These are phyloP conservation scores for Zymoseptoria ardabiliae DNA, from an alignment of 2,329 filamentous ascomycete species.

Conservation along the genomic window DNA sequence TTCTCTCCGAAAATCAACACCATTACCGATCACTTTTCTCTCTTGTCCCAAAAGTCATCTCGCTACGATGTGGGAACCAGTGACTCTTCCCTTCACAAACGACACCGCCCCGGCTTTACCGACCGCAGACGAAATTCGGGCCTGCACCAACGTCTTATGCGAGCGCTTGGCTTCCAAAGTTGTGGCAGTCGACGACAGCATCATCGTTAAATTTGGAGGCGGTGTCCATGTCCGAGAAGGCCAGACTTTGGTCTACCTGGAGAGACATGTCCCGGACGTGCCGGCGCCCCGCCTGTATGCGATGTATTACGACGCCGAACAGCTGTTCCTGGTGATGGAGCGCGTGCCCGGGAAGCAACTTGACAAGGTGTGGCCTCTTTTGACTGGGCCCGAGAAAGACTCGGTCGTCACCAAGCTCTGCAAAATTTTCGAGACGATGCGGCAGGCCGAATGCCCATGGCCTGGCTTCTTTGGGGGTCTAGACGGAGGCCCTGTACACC, in stretches of 20 bases:
- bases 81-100: not conserved
- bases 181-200: not conserved
- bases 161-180: constrained; percentile 1
- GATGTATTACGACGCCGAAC: constrained; percentile 1
- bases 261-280: constrained; percentile 1
- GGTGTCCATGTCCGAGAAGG: not conserved
- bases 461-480: constrained; percentile 1
- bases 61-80: not conserved
- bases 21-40: no score
- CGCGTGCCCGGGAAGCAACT: constrained; percentile 2
- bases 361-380: not conserved
- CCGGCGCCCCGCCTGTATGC: constrained; percentile 3
- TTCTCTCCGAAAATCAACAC: no score
- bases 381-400: constrained; percentile 1
- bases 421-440: not conserved
- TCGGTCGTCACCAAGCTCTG: not conserved
- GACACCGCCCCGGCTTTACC: not conserved
- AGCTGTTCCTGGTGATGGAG: constrained; percentile 8
- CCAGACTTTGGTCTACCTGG: constrained; percentile 7
- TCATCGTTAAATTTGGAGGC: constrained; percentile 5
- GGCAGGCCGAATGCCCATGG: constrained; percentile 1
- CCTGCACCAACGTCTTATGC: not conserved
- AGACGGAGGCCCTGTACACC: not conserved
- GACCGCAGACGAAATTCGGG: constrained; percentile 3
- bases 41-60: no score